Conservation (phyloP, 1,284 basidiomycete species). For the Marasmius tenuissimus region DNA sequence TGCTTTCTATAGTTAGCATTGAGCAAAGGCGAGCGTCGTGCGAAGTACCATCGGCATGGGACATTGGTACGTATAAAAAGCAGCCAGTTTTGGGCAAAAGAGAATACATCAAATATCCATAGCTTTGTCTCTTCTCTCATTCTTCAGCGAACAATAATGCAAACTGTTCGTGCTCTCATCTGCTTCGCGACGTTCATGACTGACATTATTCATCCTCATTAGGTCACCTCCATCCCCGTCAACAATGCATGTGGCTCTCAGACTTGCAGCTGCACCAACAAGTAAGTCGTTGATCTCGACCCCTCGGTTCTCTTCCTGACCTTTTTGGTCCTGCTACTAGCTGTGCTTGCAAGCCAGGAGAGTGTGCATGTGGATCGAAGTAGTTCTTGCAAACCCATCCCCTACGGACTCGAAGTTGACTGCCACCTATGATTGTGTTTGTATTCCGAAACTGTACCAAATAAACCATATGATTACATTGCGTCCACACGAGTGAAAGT, state of each 20-base stretch:
- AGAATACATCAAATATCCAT: too few species aligned
- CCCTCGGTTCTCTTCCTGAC: background rate
- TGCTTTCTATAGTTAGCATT: too few species aligned
- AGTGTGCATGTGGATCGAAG: constrained; percentile 23
- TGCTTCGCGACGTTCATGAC: background rate
- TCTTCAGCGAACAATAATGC: background rate
- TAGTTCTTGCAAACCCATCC: background rate
- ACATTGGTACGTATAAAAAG: too few species aligned
- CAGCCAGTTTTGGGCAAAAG: too few species aligned
- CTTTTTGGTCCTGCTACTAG: constrained; percentile 14
- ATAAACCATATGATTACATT: too few species aligned
- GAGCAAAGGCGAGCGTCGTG: too few species aligned
- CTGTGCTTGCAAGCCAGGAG: constrained; percentile 25
- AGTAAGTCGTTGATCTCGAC: constrained; percentile 19
- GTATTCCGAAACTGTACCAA: too few species aligned
- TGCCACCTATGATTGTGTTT: too few species aligned
- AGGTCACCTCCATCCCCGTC: constrained; percentile 24
- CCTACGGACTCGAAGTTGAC: background rate
- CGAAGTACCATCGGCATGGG: too few species aligned
- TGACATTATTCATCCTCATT: background rate
- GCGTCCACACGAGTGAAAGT: too few species aligned
- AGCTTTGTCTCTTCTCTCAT: too few species aligned
- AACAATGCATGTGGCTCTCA: constrained; percentile 27
- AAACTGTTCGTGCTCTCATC: constrained; percentile 1
- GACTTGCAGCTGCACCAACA: constrained; percentile 23